phyloP scores from a whole-genome alignment of 2,329 filamentous ascomycete species.

The Phyllosticta citribraziliensis region DNA sequence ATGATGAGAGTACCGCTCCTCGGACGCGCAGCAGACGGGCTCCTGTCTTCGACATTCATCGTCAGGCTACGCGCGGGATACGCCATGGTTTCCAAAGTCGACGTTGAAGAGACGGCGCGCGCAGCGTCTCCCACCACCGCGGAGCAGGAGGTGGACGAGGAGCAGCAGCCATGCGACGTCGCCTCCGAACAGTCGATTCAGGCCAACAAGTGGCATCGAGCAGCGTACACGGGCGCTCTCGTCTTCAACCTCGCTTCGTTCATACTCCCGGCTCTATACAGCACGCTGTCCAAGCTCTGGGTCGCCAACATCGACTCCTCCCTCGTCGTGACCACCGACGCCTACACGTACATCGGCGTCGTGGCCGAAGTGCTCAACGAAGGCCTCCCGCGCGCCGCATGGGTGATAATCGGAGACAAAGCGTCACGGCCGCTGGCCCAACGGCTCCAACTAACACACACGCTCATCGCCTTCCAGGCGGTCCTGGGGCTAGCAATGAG shows the following conservation, averaged over 20 bases:
- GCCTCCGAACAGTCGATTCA: too few relatives aligned
- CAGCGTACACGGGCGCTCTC: conserved; percentile 45
- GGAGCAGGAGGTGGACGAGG: too few relatives aligned
- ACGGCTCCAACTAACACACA: conserved; percentile 52
- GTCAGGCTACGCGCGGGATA: too few relatives aligned
- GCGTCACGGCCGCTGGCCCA: conserved; percentile 41
- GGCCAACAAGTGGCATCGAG: too few relatives aligned
- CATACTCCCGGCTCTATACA: conserved; percentile 56
- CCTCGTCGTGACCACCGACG: conserved; percentile 53
- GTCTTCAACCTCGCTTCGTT: conserved; percentile 55
- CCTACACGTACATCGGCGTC: conserved; percentile 60
- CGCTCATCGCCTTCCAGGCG: conserved; percentile 45
- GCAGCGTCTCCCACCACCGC: too few relatives aligned
- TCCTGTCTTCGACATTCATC: too few relatives aligned
- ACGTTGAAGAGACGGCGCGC: too few relatives aligned
- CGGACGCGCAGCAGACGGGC: too few relatives aligned
- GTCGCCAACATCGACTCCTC: conserved; percentile 54
- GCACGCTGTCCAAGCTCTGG: conserved; percentile 61
- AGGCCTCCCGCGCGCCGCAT: conserved; percentile 58
- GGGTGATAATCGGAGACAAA: conserved; percentile 58
- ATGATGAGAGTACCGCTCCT: too few relatives aligned
- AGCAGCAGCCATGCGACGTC: too few relatives aligned
- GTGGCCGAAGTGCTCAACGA: conserved; percentile 63
- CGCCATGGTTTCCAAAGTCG: too few relatives aligned
- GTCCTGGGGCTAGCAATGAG: conserved; percentile 51